Evolutionary conservation across 2,329 filamentous ascomycete species (phyloP).

Genomic region (Epichloe bromicola): DNA sequence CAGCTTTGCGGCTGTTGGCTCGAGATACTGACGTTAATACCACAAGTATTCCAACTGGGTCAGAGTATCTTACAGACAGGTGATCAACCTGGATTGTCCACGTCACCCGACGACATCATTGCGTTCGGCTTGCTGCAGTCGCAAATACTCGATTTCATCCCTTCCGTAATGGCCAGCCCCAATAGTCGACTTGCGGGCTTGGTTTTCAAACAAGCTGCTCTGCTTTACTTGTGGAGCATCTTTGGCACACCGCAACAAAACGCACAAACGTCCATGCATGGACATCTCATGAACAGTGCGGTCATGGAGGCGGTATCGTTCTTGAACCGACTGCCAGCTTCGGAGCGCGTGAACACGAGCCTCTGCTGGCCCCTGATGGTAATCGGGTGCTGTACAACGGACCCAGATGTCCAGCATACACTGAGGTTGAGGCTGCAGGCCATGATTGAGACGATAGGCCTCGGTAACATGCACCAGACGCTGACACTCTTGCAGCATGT

Average conservation of each 20-base stretch:
- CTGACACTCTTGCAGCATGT: conserved; percentile 27
- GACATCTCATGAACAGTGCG: conserved; percentile 15
- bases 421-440: conserved; percentile 20
- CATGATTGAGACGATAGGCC: conserved; percentile 25
- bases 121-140: conserved; percentile 29
- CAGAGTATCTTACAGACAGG: conserved; percentile 21
- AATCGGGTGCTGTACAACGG: conserved; percentile 22
- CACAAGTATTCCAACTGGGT: conserved; percentile 29
- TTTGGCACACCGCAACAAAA: conserved; percentile 17
- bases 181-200: conserved; percentile 27
- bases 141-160: conserved; percentile 27
- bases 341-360: conserved; percentile 24
- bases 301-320: conserved; percentile 18
- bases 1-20: conserved; percentile 28
- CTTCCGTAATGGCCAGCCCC: conserved; percentile 19
- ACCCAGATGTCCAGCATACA: conserved; percentile 22
- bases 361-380: conserved; percentile 27
- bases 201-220: conserved; percentile 31
- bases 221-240: conserved; percentile 28
- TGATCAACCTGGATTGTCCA: not conserved
- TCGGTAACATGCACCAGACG: conserved; percentile 33
- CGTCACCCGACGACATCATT: conserved; percentile 27
- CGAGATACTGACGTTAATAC: conserved; percentile 23
- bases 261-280: conserved; percentile 10
- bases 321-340: conserved; percentile 19